These are phyloP conservation scores for Wallacemonas rigidus DNA, from an alignment of 208 protist genomes.

Conservation along the genomic window DNA sequence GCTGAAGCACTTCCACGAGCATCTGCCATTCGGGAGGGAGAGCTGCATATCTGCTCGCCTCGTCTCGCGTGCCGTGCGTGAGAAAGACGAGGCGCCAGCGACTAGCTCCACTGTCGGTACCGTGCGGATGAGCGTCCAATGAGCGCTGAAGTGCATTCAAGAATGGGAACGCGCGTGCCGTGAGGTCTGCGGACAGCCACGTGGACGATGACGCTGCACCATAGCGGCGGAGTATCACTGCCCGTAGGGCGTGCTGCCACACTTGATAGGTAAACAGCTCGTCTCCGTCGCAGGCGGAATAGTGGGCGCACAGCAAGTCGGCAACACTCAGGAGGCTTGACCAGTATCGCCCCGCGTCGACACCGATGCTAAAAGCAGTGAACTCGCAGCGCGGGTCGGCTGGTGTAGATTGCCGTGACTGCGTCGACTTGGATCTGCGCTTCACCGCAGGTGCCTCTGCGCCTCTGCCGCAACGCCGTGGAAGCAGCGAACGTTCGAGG, in stretches of 20 bases:
- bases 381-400: not conserved
- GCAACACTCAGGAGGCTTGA: constrained; percentile 35
- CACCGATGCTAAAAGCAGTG: constrained; percentile 27
- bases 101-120: not conserved
- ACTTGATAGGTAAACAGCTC: not conserved
- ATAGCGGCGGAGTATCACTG: constrained; percentile 19
- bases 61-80: not conserved
- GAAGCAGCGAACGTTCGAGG: too few relatives aligned
- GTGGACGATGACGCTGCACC: constrained; percentile 24
- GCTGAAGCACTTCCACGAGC: not conserved
- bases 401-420: too few relatives aligned
- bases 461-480: too few relatives aligned
- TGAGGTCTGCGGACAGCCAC: constrained; percentile 17
- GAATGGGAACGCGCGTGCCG: constrained; percentile 35
- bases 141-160: constrained; percentile 29
- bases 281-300: not conserved
- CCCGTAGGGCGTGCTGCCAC: constrained; percentile 10
- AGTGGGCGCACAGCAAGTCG: constrained; percentile 34
- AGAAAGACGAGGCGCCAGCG: not conserved
- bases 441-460: too few relatives aligned
- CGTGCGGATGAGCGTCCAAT: not conserved
- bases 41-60: too few relatives aligned
- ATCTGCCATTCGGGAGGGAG: not conserved
- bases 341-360: constrained; percentile 39
- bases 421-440: too few relatives aligned